A percentile compares a stretch with the other conserved stretches of the same genome.
Evolutionary conservation across 1,284 basidiomycete species (phyloP).

Genomic region (Tylopilus sp.): DNA sequence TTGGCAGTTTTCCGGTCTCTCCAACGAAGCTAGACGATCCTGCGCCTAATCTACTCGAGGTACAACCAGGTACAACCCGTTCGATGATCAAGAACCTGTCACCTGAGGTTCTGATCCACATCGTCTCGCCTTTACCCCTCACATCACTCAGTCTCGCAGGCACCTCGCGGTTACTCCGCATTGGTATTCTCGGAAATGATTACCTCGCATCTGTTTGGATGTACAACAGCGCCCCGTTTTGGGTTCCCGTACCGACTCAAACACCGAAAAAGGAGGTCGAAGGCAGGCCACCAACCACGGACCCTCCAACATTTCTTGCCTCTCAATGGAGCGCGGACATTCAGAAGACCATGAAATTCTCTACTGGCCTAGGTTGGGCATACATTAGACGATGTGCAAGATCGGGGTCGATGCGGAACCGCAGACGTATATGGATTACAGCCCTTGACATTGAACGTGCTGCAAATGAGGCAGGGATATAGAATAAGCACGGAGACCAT

Average conservation of each 20-base stretch:
- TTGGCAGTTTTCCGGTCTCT: conserved; percentile 1
- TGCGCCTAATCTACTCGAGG: background rate
- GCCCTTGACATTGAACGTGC: background rate
- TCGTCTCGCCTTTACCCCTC: background rate
- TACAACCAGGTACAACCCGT: background rate
- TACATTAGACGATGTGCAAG: background rate
- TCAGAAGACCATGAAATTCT: background rate
- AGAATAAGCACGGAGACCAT: too few species aligned
- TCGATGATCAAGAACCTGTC: conserved; percentile 1
- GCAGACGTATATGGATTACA: background rate
- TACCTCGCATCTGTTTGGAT: background rate
- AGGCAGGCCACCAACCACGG: background rate
- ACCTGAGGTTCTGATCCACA: background rate
- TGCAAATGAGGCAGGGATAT: background rate
- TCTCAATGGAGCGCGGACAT: background rate
- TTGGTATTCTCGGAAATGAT: background rate
- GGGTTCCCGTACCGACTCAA: conserved; percentile 5
- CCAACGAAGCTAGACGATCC: background rate
- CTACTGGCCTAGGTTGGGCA: background rate
- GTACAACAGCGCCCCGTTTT: background rate
- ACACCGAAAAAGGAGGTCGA: background rate
- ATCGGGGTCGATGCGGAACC: conserved; percentile 3
- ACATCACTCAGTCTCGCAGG: background rate
- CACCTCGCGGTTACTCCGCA: background rate
- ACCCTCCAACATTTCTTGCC: background rate